Base-by-base conservation (phyloP, 225 moss, liverwort and hornwort genomes). In the Sphagnum tenellum region DNA sequence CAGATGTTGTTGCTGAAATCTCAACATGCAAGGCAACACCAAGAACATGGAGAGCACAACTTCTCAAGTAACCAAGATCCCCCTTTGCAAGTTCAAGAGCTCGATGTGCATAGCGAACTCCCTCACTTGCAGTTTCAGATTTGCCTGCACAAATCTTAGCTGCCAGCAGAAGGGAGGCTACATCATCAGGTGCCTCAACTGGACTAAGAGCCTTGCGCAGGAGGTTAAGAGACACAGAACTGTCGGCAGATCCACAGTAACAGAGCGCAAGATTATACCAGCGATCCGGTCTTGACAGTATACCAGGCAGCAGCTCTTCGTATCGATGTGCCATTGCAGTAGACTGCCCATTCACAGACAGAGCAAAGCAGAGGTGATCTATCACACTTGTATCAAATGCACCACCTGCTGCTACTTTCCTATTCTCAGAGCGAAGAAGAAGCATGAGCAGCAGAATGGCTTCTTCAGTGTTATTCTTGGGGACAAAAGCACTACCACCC, bases 181-280 rank as follows among this genome's bases (percentile, higher is more conserved):
- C 79, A 73, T 95, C 77, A 63, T 85, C 67, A 3, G 92, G 95
- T 44, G 65, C 76, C 71, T 92, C 92, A 3, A 77, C 82, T 7
- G 56, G 76, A 49, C 82, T 82, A 2, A 95, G 78, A 47, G 82
- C 76, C 70, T 92, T 92, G 63, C 86, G 75, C 12, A 96, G 72
- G 4, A 96, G 89, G 12, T 80, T 78, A 29, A 96, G 55, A 2
- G 89, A 89, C 47, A 88, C 57, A 46, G 75, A 57, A 59, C 78
- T 70, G 29, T 77, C 56, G 12, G 75, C 73, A 13, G 86, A 71
- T 55, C 88, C 85, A 57, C 80, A 73, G 64, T 86, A 88, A 64
- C 95, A 92, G 29, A 96, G 81, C n/a, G 89, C 88, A 8, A 96
- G 71, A 56, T 85, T 92, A 56, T 89, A 85, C 95, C 95, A 95